Evolutionary conservation across 2,329 filamentous ascomycete genomes (phyloP), one percentile per base, ranked within the genome.

Genomic region (Colletotrichum phormii): DNA sequence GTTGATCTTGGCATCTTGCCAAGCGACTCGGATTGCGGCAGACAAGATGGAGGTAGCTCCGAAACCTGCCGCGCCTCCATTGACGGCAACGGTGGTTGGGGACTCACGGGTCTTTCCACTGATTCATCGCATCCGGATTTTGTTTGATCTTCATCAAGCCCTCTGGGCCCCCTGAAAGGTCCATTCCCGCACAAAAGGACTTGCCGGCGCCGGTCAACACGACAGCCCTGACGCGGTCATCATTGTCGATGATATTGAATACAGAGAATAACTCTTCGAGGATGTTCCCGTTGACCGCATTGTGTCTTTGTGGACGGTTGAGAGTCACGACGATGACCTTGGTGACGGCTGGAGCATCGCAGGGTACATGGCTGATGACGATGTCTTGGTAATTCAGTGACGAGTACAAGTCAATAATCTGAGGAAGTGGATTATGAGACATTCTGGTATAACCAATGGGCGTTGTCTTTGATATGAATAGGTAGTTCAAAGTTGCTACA

Each of bases 21-120:
- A 49, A 29, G 70, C 29, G 51, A 62, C 54, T 26, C 73, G 66
- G 9, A 75, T 76, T 0, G 73, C 54, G 9, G 66, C 71, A 1
- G 73, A 67, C 0, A 76, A 60, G 3, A 68, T 76, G 13, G 69
- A 73, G 3, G 74, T 76, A 9, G 73, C 66, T 24, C 73, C 74
- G 5, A 76, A 72, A 24, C 74, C 75, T 5, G 74, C 73, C 0
- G 73, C 60, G 4, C 71, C 61, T 5, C 75, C 75, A n/a, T 76
- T 75, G 5, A 75, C 64, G 9, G 73, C 74, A 12, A 42, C 3
- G 8, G 13, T 5, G 18, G 0, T 15, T 5, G 13, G 37, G 6
- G 6, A 42, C 37, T 42, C 4, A 69, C 66, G 60, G 35, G 2
- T 69, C 66, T 3, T 54, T 58, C 53, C 59, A 69, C 26, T 31